phyloP scores from a whole-genome alignment of 148 eudicot genomes.

The Limonium bicolor region DNA sequence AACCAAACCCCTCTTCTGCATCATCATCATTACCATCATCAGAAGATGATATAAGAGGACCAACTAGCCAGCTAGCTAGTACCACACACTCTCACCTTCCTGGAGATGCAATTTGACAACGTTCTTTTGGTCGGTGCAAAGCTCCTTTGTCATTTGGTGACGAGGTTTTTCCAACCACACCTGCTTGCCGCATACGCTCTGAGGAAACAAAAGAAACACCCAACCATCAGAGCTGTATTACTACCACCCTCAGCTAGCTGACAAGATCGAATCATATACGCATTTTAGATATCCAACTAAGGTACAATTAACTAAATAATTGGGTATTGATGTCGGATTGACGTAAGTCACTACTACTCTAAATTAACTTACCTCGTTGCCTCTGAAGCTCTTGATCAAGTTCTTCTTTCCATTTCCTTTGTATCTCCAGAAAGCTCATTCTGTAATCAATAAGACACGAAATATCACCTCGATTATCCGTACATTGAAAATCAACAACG shows the following conservation, averaged over 20 bases:
- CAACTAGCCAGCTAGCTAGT: no score
- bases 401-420: slow-evolving; percentile 37
- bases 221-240: background rate
- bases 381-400: slow-evolving; percentile 38
- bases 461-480: slow-evolving; percentile 1
- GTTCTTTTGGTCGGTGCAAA: slow-evolving; percentile 16
- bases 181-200: slow-evolving; percentile 17
- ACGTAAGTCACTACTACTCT: background rate
- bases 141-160: slow-evolving; percentile 25
- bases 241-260: background rate
- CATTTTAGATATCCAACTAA: background rate
- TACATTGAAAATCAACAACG: no score
- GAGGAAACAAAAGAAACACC: no score
- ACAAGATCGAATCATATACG: background rate
- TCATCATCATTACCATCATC: no score
- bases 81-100: slow-evolving; percentile 20
- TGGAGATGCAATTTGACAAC: slow-evolving; percentile 25
- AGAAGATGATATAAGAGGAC: no score
- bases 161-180: slow-evolving; percentile 15
- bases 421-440: slow-evolving; percentile 22
- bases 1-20: no score
- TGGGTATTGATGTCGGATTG: background rate
- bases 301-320: background rate
- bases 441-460: slow-evolving; percentile 3
- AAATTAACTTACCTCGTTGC: slow-evolving; percentile 18